Base-by-base conservation (phyloP, 768 basidiomycete species). In the Pulveroboletus ravenelii region DNA sequence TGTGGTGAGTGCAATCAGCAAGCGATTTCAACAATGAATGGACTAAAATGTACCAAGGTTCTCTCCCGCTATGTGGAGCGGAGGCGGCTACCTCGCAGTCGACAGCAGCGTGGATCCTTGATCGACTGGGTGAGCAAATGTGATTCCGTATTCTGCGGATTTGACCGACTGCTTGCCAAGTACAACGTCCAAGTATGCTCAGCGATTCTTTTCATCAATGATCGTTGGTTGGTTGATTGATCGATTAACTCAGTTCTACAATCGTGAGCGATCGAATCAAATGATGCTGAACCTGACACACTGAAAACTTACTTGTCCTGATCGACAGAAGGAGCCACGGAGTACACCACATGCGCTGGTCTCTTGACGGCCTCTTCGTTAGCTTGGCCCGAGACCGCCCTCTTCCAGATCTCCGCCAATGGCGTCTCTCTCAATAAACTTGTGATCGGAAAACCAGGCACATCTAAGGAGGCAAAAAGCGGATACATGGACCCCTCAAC, bases 331-430 rank as follows among this genome's bases (percentile, higher is more conserved):
- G 84, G 82, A 38, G 57, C 70, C n/a, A 68, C 67, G 12, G 85
- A 85, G 59, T 87, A 86, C 62, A 81, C 80, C 6, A 82, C 81
- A 29, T 87, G 85, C 62, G 45, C 62, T 18, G 76, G 74, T 34
- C 77, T 91, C 27, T 68, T 89, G 42, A 79, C 70, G 3, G 63
- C 74, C 1, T 87, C 84, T 6, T 81, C 82, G 5, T 72, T 65
- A 47, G 63, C 70, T 35, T 88, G 81, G 80, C 88, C 87, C 8
- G 48, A 81, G 34, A 75, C 83, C 0, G 74, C 85, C 0, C 65
- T 75, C 9, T 75, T 80, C 66, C 76, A 81, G 62, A 80, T 81
- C 59, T 61, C 74, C 15, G 72, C 70, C 8, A 70, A 63, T 42
- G 77, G 78, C 10, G 70, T 80, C 5, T 50, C 72, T 1, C 64